phyloP scores from a whole-genome alignment of 768 basidiomycete species.

The Boletus rex-veris region DNA sequence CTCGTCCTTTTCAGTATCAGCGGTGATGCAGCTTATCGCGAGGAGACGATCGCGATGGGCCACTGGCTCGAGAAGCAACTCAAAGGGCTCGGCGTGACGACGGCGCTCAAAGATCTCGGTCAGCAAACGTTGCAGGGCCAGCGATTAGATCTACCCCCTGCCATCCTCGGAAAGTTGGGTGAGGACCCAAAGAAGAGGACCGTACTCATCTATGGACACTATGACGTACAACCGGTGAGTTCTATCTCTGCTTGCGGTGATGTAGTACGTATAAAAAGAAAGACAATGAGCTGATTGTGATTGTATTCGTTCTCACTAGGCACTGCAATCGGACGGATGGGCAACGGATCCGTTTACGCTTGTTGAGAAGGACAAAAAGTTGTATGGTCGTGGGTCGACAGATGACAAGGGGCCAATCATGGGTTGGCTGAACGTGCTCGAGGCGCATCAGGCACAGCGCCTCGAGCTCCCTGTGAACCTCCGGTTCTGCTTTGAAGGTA shows the following conservation, averaged over 20 bases:
- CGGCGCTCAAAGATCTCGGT: constrained; percentile 72
- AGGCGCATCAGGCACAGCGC: constrained; percentile 69
- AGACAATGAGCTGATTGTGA: too few relatives aligned
- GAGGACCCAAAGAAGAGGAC: constrained; percentile 90
- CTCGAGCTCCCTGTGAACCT: constrained; percentile 85
- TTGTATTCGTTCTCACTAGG: constrained; percentile 16
- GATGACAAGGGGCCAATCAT: constrained; percentile 91
- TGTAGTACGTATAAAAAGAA: background rate
- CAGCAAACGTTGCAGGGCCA: constrained; percentile 70
- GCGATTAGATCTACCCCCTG: constrained; percentile 73
- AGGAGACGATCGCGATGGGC: constrained; percentile 83
- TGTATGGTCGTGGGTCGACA: constrained; percentile 87
- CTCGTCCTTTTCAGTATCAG: constrained; percentile 47
- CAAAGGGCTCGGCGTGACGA: constrained; percentile 72
- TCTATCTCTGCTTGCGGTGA: background rate
- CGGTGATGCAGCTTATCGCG: constrained; percentile 65
- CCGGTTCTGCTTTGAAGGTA: constrained; percentile 91
- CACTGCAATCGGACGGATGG: constrained; percentile 73
- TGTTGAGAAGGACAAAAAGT: constrained; percentile 48
- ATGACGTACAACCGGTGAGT: constrained; percentile 88
- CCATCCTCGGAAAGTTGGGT: constrained; percentile 78
- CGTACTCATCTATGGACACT: constrained; percentile 90
- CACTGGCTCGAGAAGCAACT: constrained; percentile 76
- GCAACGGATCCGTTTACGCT: constrained; percentile 80
- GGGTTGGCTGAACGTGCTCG: constrained; percentile 87